Evolutionary conservation across 2,329 filamentous ascomycete species (phyloP), one percentile per base, ranked within the genome.

Genomic region (Scedosporium aurantiacum): DNA sequence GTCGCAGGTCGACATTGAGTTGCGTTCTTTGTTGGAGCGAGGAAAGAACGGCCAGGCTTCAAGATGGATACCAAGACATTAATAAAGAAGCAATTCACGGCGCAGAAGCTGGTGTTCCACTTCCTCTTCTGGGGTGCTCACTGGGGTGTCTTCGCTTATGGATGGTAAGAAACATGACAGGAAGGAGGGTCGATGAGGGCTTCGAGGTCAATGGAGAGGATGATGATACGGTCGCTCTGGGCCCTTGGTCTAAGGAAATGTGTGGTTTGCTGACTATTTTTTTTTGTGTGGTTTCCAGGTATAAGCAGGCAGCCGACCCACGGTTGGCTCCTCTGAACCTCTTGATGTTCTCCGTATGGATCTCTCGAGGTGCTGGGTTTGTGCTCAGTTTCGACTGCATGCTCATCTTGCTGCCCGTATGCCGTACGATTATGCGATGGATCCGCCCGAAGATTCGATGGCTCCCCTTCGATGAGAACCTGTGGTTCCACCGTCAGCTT

Each of bases 401-500:
- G 70, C 79, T 97, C 66, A 96, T 99, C 68, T 76, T 99, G 28
- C 80, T 99, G 63, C 94, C 94, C 5, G 96, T 99, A 79, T 99
- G 93, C 79, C 83, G 94, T 67, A 97, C 93, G 63, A 77, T 97
- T 37, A 82, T 99, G 71, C 85, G 90, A 72, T 88, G 85, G 70
- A 74, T 97, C 62, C 84, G 94, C 65, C 94, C 94, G 27, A 96
- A 95, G 78, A 76, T 96, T 65, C 84, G 85, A 73, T 96, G 89
- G 78, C 72, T 97, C 10, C 94, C 94, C 4, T 81, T 99, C n/a
- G 94, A 99, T 70, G 94, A 99, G 76, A 95, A 91, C 63, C 82
- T 92, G 66, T 99, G 91, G 91, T 95, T 99, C 74, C 94, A 99
- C 77, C 83, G 93, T 65, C 94, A 99, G 74, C 83, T 96, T 52